Evolutionary conservation across 1,284 basidiomycete species (phyloP), one percentile per base, ranked within the genome.

Genomic region (Entoloma clypeatum): DNA sequence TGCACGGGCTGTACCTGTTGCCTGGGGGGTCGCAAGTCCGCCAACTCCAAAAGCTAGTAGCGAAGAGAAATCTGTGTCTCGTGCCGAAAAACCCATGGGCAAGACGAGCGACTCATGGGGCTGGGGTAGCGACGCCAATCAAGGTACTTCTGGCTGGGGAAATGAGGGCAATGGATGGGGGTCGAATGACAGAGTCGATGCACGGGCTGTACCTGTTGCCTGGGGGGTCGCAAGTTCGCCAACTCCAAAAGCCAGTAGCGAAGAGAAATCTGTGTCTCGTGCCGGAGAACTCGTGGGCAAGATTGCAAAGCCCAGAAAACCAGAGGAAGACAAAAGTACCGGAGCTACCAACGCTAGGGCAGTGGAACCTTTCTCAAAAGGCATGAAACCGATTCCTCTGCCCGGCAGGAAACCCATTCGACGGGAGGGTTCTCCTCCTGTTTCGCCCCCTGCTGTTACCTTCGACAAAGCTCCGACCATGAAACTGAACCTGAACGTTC

Each of bases 141-240:
- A 14, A 10, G 16, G 24, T 19, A 24, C 44, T 28, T 47, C 44
- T 2, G 35, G 31, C 24, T 28, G 36, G 47, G 29, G 16, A 29
- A 35, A 7, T 13, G 26, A 21, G 14, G 30, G 13, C 5, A 40
- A 29, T 28, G 39, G 27, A 19, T 41, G 40, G 47, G 36, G 25
- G 16, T 13, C 11, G 26, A 14, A 14, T n/a, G 14, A 28, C 3
- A 14, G 3, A 4, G 14, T 17, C 7, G 25, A 37, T 8, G 36
- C 23, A 17, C 19, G 27, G n/a, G n/a, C n/a, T n/a, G n/a, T n/a
- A n/a, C n/a, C n/a, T n/a, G n/a, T n/a, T n/a, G n/a, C n/a, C n/a
- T n/a, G n/a, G n/a, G n/a, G n/a, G n/a, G n/a, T n/a, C n/a, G n/a
- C n/a, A n/a, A n/a, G n/a, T n/a, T n/a, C n/a, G n/a, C n/a, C n/a